These are phyloP conservation scores for Phytophthora nicotianae DNA, from an alignment of 352 stramenopile species.

Conservation along the genomic window DNA sequence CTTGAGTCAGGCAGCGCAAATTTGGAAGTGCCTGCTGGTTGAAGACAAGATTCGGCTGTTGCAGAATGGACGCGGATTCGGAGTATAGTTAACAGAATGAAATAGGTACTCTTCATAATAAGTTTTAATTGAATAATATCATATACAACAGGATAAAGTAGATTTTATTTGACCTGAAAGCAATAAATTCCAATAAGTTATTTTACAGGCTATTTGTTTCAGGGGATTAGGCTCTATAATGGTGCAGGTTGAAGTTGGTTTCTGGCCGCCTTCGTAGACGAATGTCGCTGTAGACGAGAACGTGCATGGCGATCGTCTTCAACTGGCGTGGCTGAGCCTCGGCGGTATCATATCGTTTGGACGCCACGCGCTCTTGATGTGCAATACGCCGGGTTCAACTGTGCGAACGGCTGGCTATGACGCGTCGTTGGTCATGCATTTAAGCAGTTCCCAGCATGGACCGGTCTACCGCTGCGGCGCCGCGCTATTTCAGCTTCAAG, in stretches of 20 bases:
- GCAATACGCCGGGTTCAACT: conserved; percentile 14
- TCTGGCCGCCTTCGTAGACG: not conserved
- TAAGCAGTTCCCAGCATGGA: conserved; percentile 6
- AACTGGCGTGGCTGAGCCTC: not conserved
- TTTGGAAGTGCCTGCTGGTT: conserved; percentile 23
- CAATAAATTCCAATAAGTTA: too few species aligned
- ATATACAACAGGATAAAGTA: too few species aligned
- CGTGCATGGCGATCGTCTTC: not conserved
- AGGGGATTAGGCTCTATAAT: not conserved
- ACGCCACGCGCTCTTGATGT: conserved; percentile 16
- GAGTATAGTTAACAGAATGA: too few species aligned
- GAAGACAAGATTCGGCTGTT: conserved; percentile 3
- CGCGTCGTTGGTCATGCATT: conserved; percentile 21
- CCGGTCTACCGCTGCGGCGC: not conserved
- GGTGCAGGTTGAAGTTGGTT: conserved; percentile 4
- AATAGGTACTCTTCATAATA: too few species aligned
- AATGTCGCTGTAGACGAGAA: conserved; percentile 1
- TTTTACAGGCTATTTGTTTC: not conserved
- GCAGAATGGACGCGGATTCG: too few species aligned
- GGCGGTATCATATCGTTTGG: not conserved
- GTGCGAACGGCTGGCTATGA: conserved; percentile 24
- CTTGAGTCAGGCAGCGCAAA: conserved; percentile 13
- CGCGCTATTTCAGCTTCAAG: conserved; percentile 70
- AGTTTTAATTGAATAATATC: too few species aligned
- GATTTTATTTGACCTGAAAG: too few species aligned